Evolutionary conservation across 169 alveolate genomes (phyloP), one percentile per base, ranked within the genome.

Genomic region (Condylostoma magnum): DNA sequence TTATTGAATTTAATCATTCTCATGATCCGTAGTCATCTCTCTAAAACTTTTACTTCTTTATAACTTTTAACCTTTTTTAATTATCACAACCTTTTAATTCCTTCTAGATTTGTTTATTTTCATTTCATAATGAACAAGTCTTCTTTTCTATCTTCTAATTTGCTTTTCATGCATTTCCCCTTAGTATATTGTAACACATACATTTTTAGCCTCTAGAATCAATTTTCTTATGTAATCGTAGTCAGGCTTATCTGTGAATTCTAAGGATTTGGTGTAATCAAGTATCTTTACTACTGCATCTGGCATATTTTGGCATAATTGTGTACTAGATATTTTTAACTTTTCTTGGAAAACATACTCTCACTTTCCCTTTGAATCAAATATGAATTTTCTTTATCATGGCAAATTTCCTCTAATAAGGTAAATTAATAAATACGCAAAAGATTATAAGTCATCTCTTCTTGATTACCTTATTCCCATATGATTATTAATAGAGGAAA

Each of bases 361-460:
- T 34, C 72, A 75, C 67, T 83, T 83, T 2, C 31, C 66, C 31
- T 46, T 18, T 6, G 20, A 46, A 30, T 15, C 47, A 6, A 8
- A 20, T 20, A 8, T 6, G n/a, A 15, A 8, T 12, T 27, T 67
- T 28, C 89, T 84, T 80, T 85, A 81, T 95, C 97, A 92, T 22
- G 95, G 95, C 18, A 92, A 67, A 25, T 66, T 46, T 3, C 97
- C 97, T 33, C 68, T 74, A 0, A 80, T 72, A 36, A 89, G 84
- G 69, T 87, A 89, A 25, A 87, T 80, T 37, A 92, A 30, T 1
- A 87, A 91, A 81, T 89, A 85, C 6, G 87, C 93, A 3, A 86
- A 56, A 3, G 88, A 69, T 66, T 92, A 95, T 27, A 92, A 69
- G 68, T 92, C 95, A 76, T 92, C 97, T 77, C 95, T 85, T 65